Evolutionary conservation across 2,329 filamentous ascomycete species (phyloP), one percentile per base, ranked within the genome.

Genomic region (Cordyceps sp.): DNA sequence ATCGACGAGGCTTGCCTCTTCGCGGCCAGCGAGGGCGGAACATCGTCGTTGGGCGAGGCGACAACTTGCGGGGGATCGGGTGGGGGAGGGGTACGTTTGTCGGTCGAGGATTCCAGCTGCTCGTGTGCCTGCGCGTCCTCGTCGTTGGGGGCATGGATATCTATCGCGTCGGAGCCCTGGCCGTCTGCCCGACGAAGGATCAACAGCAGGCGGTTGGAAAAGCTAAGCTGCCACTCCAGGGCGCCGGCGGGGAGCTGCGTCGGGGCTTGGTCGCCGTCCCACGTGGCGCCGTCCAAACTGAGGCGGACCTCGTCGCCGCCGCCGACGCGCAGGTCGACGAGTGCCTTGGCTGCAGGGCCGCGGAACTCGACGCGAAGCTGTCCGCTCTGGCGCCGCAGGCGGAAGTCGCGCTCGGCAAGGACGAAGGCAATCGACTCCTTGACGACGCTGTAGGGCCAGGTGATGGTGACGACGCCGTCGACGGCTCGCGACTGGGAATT

Each of bases 371-470:
- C 69, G 35, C 85, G 77, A 16, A 93, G 73, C 54, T 93, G 84
- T 10, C 88, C 88, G 41, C 71, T 78, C 26, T 67, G 64, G 39
- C 73, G 72, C 34, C 88, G 80, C 31, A 88, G 64, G 30, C 82
- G 78, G 46, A 86, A 80, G 50, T 94, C 84, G 29, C 76, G 74
- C 45, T 94, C 86, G 29, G 81, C 81, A 22, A 96, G 68, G 15
- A 92, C 68, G 31, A 94, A 75, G 18, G 83, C 78, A 42, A 85
- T 68, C 25, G 74, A 74, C 33, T 69, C 70, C 20, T 69, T 78
- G 18, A 83, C 73, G 16, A 78, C 79, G 40, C 81, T 93, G 54
- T 83, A 94, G 0, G 88, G 88, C 86, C 88, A 96, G 36, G 83
- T 75, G 23, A 96, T 72, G 8, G 84, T 88, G 16, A 94, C 72